phyloP scores from a whole-genome alignment of 257 asterid genomes.

The Echites panduratus region DNA sequence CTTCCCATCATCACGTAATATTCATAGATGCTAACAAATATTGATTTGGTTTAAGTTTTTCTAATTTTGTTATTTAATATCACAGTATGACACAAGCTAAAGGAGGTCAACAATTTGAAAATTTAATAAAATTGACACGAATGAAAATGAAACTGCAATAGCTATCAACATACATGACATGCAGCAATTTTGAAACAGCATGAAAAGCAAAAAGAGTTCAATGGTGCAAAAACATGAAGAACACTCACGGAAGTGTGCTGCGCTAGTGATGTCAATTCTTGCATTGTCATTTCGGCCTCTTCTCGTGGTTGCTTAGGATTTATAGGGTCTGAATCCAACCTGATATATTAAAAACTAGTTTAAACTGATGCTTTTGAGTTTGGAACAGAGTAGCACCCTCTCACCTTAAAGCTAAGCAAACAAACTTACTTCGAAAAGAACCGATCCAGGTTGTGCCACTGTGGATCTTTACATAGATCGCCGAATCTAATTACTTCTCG shows the following conservation, averaged over 20 bases:
- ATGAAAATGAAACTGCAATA: not conserved
- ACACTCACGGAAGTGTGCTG: constrained; percentile 91
- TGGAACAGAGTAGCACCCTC: not conserved
- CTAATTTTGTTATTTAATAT: not conserved
- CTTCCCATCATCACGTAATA: not conserved
- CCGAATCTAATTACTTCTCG: constrained; percentile 95
- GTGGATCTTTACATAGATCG: constrained; percentile 93
- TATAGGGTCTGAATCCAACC: constrained; percentile 81
- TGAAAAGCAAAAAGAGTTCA: not conserved
- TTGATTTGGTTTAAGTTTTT: not conserved
- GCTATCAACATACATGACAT: not conserved
- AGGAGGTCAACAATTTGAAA: not conserved
- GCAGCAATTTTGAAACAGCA: not conserved
- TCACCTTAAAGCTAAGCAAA: constrained; percentile 8
- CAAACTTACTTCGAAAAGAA: constrained; percentile 66
- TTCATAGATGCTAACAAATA: not conserved
- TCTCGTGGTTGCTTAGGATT: constrained; percentile 53
- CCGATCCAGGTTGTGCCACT: constrained; percentile 91
- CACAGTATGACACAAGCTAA: not conserved
- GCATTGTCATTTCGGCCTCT: constrained; percentile 87
- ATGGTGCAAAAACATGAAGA: constrained; percentile 2
- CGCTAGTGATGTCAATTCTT: constrained; percentile 73
- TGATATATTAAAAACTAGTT: constrained; percentile 25
- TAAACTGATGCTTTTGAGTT: not conserved
- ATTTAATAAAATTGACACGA: not conserved